Base-by-base conservation (phyloP, 208 protist genomes). In the Trypanosoma avium region DNA sequence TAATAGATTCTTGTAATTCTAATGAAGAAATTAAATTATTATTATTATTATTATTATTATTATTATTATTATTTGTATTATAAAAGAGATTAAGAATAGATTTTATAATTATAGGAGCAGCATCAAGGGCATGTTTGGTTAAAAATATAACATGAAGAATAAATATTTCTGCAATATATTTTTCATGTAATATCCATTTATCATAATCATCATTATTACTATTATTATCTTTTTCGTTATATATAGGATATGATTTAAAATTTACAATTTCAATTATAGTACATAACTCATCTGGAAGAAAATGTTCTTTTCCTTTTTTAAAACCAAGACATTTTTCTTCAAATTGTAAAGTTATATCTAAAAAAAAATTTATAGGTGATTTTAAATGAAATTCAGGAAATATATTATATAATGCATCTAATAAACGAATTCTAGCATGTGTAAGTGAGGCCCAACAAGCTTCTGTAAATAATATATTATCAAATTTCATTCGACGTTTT, bases 101-200 rank as follows among this genome's bases (percentile, higher is more conserved):
- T 5, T 9, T 46, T 49, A 80, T 53, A 2, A 73, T 17, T 21
- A 19, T 45, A 8, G 56, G 64, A 8, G 73, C 71, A 26, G 70
- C 82, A 47, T 88, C 78, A 13, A 84, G 59, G 27, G 75, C 75
- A 33, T 84, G 82, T 62, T 84, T 84, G 12, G 82, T 80, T 29
- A 76, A 10, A 29, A 72, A 65, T 22, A 88, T 75, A 56, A 67
- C 58, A 46, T 88, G 82, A 55, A 82, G 26, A 15, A 79, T 22
- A 35, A 88, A 88, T 54, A 82, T 62, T 42, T 71, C 74, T 5
- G 71, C 70, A 27, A 72, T 55, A 38, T 56, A 69, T 29, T 50
- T 61, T 36, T 70, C 63, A n/a, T 49, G 67, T 33, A n/a, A 21
- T 24, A 45, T 73, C 72, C 29, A 24, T 30, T 35, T 27, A 45